phyloP scores from a whole-genome alignment of 495 filamentous ascomycete species.

The Tuber microsphaerosporum region DNA sequence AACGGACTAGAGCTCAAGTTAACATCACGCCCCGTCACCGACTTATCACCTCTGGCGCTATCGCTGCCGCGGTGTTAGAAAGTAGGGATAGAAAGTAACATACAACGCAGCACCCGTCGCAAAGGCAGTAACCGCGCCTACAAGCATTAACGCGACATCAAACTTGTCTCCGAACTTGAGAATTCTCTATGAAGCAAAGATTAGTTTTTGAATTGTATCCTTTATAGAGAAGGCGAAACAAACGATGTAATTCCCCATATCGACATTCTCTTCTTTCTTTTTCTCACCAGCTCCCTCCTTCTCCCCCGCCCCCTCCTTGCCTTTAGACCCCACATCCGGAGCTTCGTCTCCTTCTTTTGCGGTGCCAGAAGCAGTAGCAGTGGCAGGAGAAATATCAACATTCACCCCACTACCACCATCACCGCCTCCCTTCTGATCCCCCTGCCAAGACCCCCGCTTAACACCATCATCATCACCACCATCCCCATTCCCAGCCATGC shows the following conservation, averaged over 20 bases:
- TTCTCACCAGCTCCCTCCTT: background rate
- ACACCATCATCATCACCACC: background rate
- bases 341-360: background rate
- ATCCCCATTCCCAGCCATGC: background rate
- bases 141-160: slow-evolving; percentile 24
- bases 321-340: background rate
- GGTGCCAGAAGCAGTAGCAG: background rate
- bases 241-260: slow-evolving; percentile 26
- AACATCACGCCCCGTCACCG: background rate
- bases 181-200: slow-evolving; percentile 13
- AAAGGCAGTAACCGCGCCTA: slow-evolving; percentile 23
- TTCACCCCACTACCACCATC: background rate
- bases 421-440: background rate
- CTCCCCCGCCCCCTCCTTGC: background rate
- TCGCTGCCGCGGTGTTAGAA: background rate
- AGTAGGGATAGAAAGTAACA: slow-evolving; percentile 2
- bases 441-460: background rate
- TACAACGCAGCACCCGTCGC: slow-evolving; percentile 32
- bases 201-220: slow-evolving; percentile 6
- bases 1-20: slow-evolving; percentile 31
- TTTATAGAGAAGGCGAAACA: background rate
- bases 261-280: slow-evolving; percentile 12
- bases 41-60: background rate
- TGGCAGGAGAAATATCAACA: background rate
- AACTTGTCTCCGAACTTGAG: slow-evolving; percentile 23